A percentile compares a stretch with the other conserved stretches of the same genome.
Conservation (phyloP, 805 yeast species). For the Vanderwaltozyma verrucispora region DNA sequence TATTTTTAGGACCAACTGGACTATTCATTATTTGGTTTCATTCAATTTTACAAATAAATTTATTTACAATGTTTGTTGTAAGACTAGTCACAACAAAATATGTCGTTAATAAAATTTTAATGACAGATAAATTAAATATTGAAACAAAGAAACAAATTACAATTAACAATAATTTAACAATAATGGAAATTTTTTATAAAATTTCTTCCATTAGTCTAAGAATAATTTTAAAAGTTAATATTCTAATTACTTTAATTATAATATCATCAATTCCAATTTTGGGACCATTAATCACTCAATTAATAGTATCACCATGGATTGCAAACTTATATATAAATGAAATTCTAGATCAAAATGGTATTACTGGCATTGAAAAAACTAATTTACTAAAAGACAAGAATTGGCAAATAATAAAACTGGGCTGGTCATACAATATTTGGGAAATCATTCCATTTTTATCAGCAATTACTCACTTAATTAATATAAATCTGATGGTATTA, state of each 20-base stretch:
- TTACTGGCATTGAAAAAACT: not conserved
- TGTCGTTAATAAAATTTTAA: not conserved
- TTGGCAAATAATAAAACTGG: not conserved
- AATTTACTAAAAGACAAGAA: too few species aligned
- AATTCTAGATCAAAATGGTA: not conserved
- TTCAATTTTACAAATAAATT: slow-evolving; percentile 1
- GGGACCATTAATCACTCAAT: not conserved
- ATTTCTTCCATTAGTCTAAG: not conserved
- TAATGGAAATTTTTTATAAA: not conserved
- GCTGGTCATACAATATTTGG: not conserved
- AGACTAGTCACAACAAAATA: not conserved
- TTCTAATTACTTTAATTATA: not conserved
- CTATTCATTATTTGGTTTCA: not conserved
- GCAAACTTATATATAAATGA: not conserved
- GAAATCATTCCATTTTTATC: not conserved
- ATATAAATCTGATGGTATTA: not conserved
- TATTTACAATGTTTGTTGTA: slow-evolving; percentile 1
- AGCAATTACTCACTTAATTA: not conserved
- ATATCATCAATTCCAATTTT: not conserved
- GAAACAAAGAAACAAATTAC: too few species aligned
- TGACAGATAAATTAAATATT: not conserved
- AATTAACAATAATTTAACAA: not conserved
- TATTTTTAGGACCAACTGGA: not conserved
- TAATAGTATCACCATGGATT: not conserved
- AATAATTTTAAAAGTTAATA: not conserved